Evolutionary conservation across 2,329 filamentous ascomycete genomes (phyloP).

Genomic region (Colletotrichum echinochloae): DNA sequence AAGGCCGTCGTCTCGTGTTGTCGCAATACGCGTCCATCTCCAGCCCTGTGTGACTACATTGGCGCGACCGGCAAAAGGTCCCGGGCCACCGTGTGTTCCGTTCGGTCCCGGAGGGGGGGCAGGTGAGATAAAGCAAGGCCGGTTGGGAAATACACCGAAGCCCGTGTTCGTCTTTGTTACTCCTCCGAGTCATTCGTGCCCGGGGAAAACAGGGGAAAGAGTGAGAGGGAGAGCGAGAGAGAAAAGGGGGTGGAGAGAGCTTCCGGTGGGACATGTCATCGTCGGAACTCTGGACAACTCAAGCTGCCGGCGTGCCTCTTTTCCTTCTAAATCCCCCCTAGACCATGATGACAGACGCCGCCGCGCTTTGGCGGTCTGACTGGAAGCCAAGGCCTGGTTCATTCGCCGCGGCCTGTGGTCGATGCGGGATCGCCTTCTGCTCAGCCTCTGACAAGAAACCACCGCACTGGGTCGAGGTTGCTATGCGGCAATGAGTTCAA

Average conservation of each 20-base stretch:
- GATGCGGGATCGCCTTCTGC: not conserved
- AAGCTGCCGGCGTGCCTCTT: not conserved
- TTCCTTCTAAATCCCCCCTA: not conserved
- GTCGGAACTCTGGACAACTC: slow-evolving; percentile 9
- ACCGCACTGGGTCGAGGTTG: not conserved
- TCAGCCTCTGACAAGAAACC: not conserved
- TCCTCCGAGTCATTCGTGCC: slow-evolving; percentile 6
- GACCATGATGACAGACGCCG: not conserved
- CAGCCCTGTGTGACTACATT: slow-evolving; percentile 5
- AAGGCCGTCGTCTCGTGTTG: slow-evolving; percentile 25
- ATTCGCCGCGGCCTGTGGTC: not conserved
- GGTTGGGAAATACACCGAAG: not conserved
- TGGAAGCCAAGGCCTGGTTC: not conserved
- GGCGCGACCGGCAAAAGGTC: slow-evolving; percentile 5
- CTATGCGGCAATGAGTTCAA: too few species aligned
- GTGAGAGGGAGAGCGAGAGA: not conserved
- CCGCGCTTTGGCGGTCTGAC: not conserved
- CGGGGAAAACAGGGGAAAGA: not conserved
- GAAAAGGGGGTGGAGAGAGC: not conserved
- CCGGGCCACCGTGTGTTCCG: not conserved
- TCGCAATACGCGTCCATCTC: not conserved
- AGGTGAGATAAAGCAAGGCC: not conserved
- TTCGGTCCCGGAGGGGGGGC: not conserved
- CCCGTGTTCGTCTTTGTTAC: not conserved
- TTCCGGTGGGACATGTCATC: not conserved